Percentiles rank a stretch among this genome's conserved stretches.
These are phyloP conservation scores for Wickerhamiella occidentalis DNA, from an alignment of 805 yeast species.

Conservation along the genomic window DNA sequence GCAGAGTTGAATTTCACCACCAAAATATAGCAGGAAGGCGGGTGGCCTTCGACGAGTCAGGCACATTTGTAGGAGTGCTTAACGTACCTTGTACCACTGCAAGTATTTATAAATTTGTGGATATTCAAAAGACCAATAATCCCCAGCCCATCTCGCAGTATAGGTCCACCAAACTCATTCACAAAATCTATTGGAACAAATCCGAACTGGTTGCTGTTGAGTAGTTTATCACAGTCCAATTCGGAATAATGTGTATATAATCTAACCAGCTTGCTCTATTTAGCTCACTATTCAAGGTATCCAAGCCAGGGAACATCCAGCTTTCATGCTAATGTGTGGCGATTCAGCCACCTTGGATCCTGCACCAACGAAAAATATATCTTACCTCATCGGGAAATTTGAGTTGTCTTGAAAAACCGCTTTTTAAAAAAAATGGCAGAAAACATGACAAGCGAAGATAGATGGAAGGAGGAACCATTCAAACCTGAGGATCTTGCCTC, in stretches of 20 bases:
- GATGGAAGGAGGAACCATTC: slow-evolving; percentile 51
- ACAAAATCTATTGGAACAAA: neutral
- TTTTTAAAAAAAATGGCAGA: neutral
- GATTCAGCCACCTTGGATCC: neutral
- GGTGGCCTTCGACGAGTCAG: neutral
- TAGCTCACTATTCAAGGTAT: no score
- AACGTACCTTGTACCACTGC: neutral
- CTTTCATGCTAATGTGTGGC: no score
- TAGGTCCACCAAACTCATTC: neutral
- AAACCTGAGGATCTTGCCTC: slow-evolving; percentile 77
- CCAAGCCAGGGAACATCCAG: no score
- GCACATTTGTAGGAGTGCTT: neutral
- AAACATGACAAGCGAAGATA: neutral
- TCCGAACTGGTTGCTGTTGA: neutral
- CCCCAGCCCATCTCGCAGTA: neutral
- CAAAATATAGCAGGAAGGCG: neutral
- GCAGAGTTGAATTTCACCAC: neutral
- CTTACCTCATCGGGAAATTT: neutral
- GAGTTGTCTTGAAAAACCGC: neutral
- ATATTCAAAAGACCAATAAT: neutral
- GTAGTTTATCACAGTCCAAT: no score
- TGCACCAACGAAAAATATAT: neutral
- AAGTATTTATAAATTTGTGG: neutral
- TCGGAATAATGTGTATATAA: no score
- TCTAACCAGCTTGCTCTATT: no score